These are phyloP conservation scores for Sclerotinia glacialis DNA, from an alignment of 2,329 filamentous ascomycete species.

Conservation along the genomic window DNA sequence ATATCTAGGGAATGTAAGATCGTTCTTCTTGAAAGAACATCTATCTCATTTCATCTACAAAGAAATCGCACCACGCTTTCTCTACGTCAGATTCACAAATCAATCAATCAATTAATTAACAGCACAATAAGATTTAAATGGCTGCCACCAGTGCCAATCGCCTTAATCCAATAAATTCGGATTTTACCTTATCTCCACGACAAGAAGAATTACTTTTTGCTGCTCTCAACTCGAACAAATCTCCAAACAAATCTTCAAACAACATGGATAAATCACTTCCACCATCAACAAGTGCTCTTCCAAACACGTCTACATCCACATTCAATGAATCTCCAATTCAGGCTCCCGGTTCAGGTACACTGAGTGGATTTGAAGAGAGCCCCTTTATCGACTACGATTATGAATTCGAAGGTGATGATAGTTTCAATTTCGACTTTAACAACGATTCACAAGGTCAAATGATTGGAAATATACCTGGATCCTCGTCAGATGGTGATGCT, in stretches of 20 bases:
- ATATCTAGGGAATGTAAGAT: slow-evolving; percentile 14
- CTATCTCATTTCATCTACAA: not conserved
- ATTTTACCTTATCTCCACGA: slow-evolving; percentile 69
- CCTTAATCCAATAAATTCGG: slow-evolving; percentile 44
- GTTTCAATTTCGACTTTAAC: slow-evolving; percentile 59
- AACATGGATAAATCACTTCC: slow-evolving; percentile 32
- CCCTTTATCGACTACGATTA: slow-evolving; percentile 82
- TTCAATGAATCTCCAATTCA: slow-evolving; percentile 50
- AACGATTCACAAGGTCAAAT: slow-evolving; percentile 60
- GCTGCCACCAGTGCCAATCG: slow-evolving; percentile 10
- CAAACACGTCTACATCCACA: slow-evolving; percentile 48
- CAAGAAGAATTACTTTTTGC: slow-evolving; percentile 75
- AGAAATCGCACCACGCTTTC: not conserved
- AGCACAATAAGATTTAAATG: not conserved
- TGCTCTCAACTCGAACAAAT: slow-evolving; percentile 67
- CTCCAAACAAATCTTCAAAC: slow-evolving; percentile 51
- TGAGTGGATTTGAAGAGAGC: slow-evolving; percentile 64
- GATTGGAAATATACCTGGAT: slow-evolving; percentile 71
- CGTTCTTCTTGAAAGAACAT: not conserved
- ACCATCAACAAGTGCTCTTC: slow-evolving; percentile 42
- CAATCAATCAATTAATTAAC: not conserved
- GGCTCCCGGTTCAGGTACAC: slow-evolving; percentile 45
- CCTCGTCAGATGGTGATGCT: slow-evolving; percentile 40
- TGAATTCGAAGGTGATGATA: slow-evolving; percentile 69
- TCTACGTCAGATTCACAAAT: slow-evolving; percentile 14